phyloP scores from a whole-genome alignment of 1,139 yeast species.

The Lizanozyma gosingica region DNA sequence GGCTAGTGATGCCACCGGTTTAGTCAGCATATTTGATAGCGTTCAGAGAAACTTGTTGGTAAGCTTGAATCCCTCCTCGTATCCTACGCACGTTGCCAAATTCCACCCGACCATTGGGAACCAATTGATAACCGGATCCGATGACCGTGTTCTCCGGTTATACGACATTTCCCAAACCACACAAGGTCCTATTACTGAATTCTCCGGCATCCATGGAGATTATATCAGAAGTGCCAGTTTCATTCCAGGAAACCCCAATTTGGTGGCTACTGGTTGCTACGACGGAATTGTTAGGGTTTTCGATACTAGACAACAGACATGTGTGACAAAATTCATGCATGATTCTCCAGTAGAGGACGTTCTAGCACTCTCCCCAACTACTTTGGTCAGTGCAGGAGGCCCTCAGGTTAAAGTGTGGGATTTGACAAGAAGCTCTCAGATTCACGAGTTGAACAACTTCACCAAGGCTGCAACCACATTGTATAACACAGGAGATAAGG shows the following conservation, averaged over 20 bases:
- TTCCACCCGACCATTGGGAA: slow-evolving; percentile 71
- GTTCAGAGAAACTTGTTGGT: slow-evolving; percentile 67
- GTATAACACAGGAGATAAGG: slow-evolving; percentile 55
- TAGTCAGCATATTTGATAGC: slow-evolving; percentile 78
- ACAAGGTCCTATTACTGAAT: slow-evolving; percentile 54
- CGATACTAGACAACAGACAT: slow-evolving; percentile 64
- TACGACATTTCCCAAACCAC: slow-evolving; percentile 81
- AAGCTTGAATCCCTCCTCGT: slow-evolving; percentile 70
- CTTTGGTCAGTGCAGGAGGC: slow-evolving; percentile 80
- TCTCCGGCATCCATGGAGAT: slow-evolving; percentile 69
- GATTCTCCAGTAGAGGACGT: slow-evolving; percentile 80
- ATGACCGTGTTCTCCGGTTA: slow-evolving; percentile 76
- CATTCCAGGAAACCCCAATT: slow-evolving; percentile 63
- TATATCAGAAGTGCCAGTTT: slow-evolving; percentile 80
- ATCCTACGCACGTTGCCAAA: slow-evolving; percentile 92
- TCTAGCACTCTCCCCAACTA: slow-evolving; percentile 72
- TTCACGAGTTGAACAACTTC: slow-evolving; percentile 66
- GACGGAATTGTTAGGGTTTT: slow-evolving; percentile 84
- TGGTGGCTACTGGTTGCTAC: slow-evolving; percentile 88
- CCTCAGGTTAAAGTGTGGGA: slow-evolving; percentile 90
- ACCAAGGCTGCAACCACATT: slow-evolving; percentile 89
- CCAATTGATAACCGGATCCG: slow-evolving; percentile 80
- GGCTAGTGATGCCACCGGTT: slow-evolving; percentile 85
- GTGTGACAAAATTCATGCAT: slow-evolving; percentile 30
- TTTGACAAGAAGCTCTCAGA: slow-evolving; percentile 60